Base-by-base conservation (phyloP, 345 rosid genomes). In the Melaleuca alternifolia region DNA sequence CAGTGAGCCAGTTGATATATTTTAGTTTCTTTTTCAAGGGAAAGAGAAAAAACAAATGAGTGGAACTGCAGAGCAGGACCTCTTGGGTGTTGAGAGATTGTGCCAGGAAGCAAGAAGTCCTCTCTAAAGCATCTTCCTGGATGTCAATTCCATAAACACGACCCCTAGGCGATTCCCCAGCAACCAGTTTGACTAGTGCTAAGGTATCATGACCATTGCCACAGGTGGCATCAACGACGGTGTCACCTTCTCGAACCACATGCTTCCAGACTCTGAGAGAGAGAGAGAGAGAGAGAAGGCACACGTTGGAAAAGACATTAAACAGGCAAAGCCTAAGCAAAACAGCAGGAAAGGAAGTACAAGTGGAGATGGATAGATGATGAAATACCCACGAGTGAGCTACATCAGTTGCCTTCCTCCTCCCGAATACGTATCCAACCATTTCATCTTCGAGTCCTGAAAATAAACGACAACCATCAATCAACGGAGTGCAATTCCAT, bases 161-260 rank as follows among this genome's bases (percentile, higher is more conserved):
- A 26, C 95, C 98, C 30, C 28, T 76, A 79, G 92, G 90, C n/a
- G 94, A 92, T 53, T 91, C 94, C 87, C 93, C 94, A 30, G 90
- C 92, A 84, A 97, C 93, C 92, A 96, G 87, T 88, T 94, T 95
- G 51, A 95, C 92, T 92, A 96, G 91, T 37, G 94, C 95, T 84
- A 94, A 90, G 57, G 98, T 95, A 89, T 97, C 99, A 84, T 93
- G 86, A 44, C 99, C 98, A 82, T 96, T 97, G 76, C 98, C 98
- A 90, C 97, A 96, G 5, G 99, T 96, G 83, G 99, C 98, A 89
- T 97, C 98, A 50, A 96, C 84, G 6, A 89, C 99, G 11, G 89
- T 86, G 83, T 96, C 98, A 50, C 99, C 97, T 91, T 91, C 92
- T 84, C 26, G 93, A 46, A 95, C 90, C 16, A 96, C 95, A 89